These are phyloP conservation scores for Fusarium duplospermum DNA, from an alignment of 2,329 filamentous ascomycete genomes.

Conservation along the genomic window DNA sequence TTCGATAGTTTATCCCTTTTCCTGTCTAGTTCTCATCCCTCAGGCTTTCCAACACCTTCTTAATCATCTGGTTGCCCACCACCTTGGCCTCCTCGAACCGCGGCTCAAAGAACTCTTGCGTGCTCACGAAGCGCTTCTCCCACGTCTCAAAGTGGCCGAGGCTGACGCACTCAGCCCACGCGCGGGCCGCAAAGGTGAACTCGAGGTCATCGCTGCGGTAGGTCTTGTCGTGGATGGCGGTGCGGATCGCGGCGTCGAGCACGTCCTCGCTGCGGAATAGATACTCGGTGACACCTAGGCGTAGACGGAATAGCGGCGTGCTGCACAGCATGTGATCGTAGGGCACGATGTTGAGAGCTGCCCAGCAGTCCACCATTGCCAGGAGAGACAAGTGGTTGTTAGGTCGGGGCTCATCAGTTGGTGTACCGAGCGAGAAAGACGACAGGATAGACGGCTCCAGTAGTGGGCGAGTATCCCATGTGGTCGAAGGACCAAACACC, in stretches of 20 bases:
- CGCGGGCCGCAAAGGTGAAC: conserved; percentile 95
- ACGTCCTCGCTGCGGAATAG: conserved; percentile 86
- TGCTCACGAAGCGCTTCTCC: conserved; percentile 88
- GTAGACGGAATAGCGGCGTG: conserved; percentile 95
- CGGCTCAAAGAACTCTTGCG: conserved; percentile 91
- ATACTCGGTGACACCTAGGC: conserved; percentile 97
- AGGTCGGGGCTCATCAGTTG: conserved; percentile 71
- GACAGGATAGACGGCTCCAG: conserved; percentile 88
- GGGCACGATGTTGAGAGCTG: conserved; percentile 89
- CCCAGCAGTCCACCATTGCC: conserved; percentile 99
- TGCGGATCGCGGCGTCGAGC: conserved; percentile 86
- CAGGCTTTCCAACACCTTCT: conserved; percentile 88
- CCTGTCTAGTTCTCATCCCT: conserved; percentile 46
- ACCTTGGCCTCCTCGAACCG: conserved; percentile 88
- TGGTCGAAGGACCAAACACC: conserved; percentile 78
- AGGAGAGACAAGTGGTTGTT: conserved; percentile 96
- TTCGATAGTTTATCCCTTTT: background rate
- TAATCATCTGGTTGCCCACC: conserved; percentile 97
- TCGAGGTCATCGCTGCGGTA: conserved; percentile 97
- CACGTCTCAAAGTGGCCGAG: conserved; percentile 95
- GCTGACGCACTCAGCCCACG: conserved; percentile 94
- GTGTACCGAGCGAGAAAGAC: conserved; percentile 84
- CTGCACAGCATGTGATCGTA: conserved; percentile 99
- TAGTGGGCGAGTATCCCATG: conserved; percentile 73
- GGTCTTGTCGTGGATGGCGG: conserved; percentile 87